Conservation (phyloP, 768 basidiomycete species). For the Collybiopsis confluens region DNA sequence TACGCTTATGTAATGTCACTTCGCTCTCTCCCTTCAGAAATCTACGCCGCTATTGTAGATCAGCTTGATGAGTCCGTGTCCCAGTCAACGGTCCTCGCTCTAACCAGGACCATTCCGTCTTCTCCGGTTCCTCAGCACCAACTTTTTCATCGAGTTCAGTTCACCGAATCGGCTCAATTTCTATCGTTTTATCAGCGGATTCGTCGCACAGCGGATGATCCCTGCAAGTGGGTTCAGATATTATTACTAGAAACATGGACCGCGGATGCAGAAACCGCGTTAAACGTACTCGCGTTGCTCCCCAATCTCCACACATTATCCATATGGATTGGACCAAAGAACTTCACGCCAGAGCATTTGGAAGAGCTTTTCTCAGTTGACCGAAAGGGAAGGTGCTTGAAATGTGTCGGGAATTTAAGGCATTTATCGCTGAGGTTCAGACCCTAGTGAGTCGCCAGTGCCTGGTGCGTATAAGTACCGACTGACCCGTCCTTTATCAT, state of each 20-base stretch:
- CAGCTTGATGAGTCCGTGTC: neutral
- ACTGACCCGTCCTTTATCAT: too few relatives aligned
- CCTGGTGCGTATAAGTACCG: too few relatives aligned
- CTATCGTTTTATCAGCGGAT: slow-evolving; percentile 54
- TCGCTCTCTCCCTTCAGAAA: neutral
- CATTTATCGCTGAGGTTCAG: slow-evolving; percentile 69
- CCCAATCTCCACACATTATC: slow-evolving; percentile 44
- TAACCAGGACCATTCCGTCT: slow-evolving; percentile 60
- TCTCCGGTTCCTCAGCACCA: slow-evolving; percentile 51
- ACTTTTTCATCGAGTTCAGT: slow-evolving; percentile 55
- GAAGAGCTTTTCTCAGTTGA: slow-evolving; percentile 50
- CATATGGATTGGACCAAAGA: slow-evolving; percentile 69
- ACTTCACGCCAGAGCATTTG: slow-evolving; percentile 79
- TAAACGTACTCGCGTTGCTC: slow-evolving; percentile 62
- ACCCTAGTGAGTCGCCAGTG: slow-evolving; percentile 65
- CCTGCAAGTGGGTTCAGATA: slow-evolving; percentile 39
- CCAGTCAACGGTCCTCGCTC: slow-evolving; percentile 40
- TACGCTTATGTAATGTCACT: neutral
- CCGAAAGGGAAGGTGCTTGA: slow-evolving; percentile 28
- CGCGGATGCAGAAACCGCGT: slow-evolving; percentile 70
- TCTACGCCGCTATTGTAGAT: neutral
- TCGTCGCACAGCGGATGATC: slow-evolving; percentile 22
- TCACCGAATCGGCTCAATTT: slow-evolving; percentile 50
- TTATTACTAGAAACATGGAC: slow-evolving; percentile 60
- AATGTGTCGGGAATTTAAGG: slow-evolving; percentile 33